Base-by-base conservation (phyloP, 2,329 filamentous ascomycete genomes). In the Gaeumannomyces tritici region DNA sequence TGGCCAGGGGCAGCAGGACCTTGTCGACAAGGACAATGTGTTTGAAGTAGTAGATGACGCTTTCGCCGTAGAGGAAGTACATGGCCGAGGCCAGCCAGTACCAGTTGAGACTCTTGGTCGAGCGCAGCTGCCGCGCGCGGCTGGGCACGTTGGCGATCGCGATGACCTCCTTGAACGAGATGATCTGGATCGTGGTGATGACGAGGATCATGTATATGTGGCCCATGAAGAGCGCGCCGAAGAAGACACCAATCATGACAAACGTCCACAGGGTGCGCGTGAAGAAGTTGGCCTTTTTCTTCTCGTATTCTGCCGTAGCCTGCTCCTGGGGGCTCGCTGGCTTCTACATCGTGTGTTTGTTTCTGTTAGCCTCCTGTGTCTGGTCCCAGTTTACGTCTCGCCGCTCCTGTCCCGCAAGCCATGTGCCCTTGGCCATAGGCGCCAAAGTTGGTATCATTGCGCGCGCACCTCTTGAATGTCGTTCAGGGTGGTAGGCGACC, bases 11-110 rank as follows among this genome's bases (percentile, higher is more conserved):
- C 63, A 97, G 80, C 65, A 99, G 81, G 57, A 98, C 90, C 75
- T 89, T 91, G 77, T 99, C 95, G 57, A 99, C 93, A 64, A 99
- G 80, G 56, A 99, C 87, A 68, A 99, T 93, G 74, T 99, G 95
- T 83, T 99, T 99, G 79, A 99, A 99, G 78, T 99, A 99, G 80
- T 99, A 99, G 71, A 99, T 96, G 72, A 99, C 93, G 70, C 91
- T 97, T 78, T 99, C 95, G 72, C 95, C 95, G 73, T 99, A 99
- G 60, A 99, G 82, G 70, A 96, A 99, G 81, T 99, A 99, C 93
- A 99, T 98, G 68, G 93, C 96, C 29, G 90, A 91, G n/a, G 92
- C 95, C 62, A 99, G 83, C 80, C 96, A 99, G 76, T 99, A 99
- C 95, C 95, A 99, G 77, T 98, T 98, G 69, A 99, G 80, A 68